phyloP scores from a whole-genome alignment of 495 filamentous ascomycete species.

The Neohortaea acidophila region DNA sequence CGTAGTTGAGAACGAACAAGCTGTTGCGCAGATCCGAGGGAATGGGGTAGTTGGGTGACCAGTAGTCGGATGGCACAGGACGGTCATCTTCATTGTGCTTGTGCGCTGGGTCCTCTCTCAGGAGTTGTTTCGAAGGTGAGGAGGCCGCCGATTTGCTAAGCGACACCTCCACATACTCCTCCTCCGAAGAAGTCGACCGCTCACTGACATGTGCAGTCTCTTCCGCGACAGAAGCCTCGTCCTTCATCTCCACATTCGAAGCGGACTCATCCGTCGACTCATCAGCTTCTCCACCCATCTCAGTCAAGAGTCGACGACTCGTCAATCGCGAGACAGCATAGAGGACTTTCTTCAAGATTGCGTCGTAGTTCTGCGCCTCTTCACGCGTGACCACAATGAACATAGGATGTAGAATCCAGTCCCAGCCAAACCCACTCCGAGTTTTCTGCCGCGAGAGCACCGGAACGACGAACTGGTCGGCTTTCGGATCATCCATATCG shows the following conservation, averaged over 20 bases:
- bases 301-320: slow-evolving; percentile 43
- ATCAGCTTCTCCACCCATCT: slow-evolving; percentile 20
- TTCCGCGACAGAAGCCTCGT: slow-evolving; percentile 42
- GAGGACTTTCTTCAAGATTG: slow-evolving; percentile 48
- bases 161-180: slow-evolving; percentile 79
- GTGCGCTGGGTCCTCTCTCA: slow-evolving; percentile 1
- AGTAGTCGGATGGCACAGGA: slow-evolving; percentile 19
- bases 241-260: slow-evolving; percentile 32
- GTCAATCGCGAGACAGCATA: slow-evolving; percentile 44
- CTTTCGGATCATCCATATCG: slow-evolving; percentile 44
- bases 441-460: slow-evolving; percentile 48
- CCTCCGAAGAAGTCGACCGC: slow-evolving; percentile 70
- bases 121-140: slow-evolving; percentile 13
- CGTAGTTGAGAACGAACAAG: slow-evolving; percentile 55
- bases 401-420: slow-evolving; percentile 38
- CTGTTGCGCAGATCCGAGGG: slow-evolving; percentile 40
- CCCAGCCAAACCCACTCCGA: slow-evolving; percentile 13
- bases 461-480: slow-evolving; percentile 62
- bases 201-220: slow-evolving; percentile 40
- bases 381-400: slow-evolving; percentile 47
- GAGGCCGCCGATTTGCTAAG: neutral
- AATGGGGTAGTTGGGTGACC: slow-evolving; percentile 34
- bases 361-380: slow-evolving; percentile 43
- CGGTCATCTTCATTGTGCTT: slow-evolving; percentile 22
- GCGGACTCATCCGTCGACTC: neutral